Conservation (phyloP, 805 yeast species). For the Teunomyces atbi region DNA sequence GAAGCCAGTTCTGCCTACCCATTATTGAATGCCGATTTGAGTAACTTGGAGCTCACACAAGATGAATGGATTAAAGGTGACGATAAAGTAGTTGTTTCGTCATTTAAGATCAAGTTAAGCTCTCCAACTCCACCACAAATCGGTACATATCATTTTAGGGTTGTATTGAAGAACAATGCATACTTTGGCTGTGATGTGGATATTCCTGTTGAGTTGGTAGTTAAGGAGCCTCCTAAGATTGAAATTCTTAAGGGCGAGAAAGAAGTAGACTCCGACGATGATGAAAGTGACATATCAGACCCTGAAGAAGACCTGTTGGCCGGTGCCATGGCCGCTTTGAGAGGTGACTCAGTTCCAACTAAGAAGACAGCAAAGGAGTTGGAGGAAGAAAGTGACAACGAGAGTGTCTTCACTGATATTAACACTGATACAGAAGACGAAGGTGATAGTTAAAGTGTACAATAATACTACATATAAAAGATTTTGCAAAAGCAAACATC, state of each 20-base stretch:
- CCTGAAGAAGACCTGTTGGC: conserved; percentile 76
- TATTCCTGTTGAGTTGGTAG: conserved; percentile 68
- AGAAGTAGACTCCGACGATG: conserved; percentile 39
- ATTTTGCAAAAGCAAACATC: background rate
- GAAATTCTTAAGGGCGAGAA: conserved; percentile 15
- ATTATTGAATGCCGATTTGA: conserved; percentile 50
- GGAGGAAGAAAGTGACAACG: conserved; percentile 36
- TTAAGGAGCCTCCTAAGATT: conserved; percentile 48
- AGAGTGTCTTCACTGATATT: conserved; percentile 44
- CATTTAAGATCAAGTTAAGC: conserved; percentile 71
- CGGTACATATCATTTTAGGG: conserved; percentile 68
- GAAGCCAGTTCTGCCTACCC: conserved; percentile 57
- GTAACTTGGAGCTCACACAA: conserved; percentile 53
- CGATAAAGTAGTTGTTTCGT: conserved; percentile 50
- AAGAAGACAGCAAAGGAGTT: conserved; percentile 22
- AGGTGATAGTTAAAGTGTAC: conserved; percentile 13
- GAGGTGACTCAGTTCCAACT: conserved; percentile 48
- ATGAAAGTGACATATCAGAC: conserved; percentile 59
- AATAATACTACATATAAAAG: background rate
- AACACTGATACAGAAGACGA: conserved; percentile 47
- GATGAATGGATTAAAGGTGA: conserved; percentile 51
- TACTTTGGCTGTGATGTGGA: conserved; percentile 83
- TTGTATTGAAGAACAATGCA: conserved; percentile 66
- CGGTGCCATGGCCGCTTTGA: conserved; percentile 68
- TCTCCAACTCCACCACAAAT: conserved; percentile 74